A percentile compares a stretch with the other conserved stretches of the same genome.
phyloP scores from a whole-genome alignment of 257 asterid genomes.

The Nicotiana tabacum region DNA sequence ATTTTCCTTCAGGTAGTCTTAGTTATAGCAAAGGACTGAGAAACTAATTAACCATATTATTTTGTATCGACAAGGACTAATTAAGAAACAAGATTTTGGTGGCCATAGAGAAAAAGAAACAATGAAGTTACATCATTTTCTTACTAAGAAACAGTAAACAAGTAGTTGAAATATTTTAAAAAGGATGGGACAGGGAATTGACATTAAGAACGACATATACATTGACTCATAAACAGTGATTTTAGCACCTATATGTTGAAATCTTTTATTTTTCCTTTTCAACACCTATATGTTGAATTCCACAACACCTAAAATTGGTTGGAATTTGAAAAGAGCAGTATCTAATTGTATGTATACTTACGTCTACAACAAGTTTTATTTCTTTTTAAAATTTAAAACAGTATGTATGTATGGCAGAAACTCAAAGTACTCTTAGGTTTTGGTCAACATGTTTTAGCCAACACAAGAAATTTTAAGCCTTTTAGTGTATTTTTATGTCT shows the following conservation, averaged over 20 bases:
- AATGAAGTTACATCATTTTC: slow-evolving; percentile 12
- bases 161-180: background rate
- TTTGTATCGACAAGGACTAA: background rate
- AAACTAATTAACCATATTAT: too few species aligned
- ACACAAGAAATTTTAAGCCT: background rate
- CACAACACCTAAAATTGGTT: background rate
- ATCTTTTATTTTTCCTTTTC: too few species aligned
- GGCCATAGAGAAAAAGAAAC: background rate
- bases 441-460: slow-evolving; percentile 7
- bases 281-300: background rate
- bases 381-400: background rate
- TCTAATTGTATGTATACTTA: background rate
- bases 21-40: too few species aligned
- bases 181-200: background rate
- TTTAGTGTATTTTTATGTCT: background rate
- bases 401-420: background rate
- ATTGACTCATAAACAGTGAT: background rate
- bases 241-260: background rate
- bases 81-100: background rate
- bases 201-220: background rate
- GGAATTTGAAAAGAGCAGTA: background rate
- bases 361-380: background rate
- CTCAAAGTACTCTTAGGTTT: background rate
- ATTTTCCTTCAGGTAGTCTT: too few species aligned
- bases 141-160: background rate